Evolutionary conservation across 805 yeast genomes (phyloP), one percentile per base, ranked within the genome.

Genomic region (Candida quercuum): DNA sequence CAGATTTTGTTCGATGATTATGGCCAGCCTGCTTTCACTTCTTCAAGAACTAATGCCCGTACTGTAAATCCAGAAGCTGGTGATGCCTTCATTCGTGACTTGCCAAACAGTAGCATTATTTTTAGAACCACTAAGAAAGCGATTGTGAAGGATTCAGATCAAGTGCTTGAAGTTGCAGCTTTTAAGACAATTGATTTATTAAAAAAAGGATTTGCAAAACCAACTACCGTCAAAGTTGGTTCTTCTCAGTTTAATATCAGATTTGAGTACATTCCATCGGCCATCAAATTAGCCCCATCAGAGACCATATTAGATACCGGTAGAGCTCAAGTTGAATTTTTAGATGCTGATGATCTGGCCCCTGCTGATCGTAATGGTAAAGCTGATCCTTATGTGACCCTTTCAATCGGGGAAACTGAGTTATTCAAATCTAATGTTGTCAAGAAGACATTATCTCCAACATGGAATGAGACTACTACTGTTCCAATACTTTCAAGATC

Each of bases 221-320:
- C 85, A 7, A 52, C 66, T 15, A 53, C 57, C n/a, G 47, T 84
- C 20, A 59, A 59, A 3, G 48, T 81, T 23, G 65, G 66, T 29
- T 61, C 63, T 2, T 66, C 71, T 38, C 46, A 56, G 2, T 26
- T 83, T 21, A 57, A 53, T 22, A 54, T 81, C 10, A 74, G 73
- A 56, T 63, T 80, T 38, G 80, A 79, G 47, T 84, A 69, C 50
- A 63, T 72, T 41, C 93, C 94, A 26, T 58, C 82, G 4, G 64
- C 72, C 0, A 64, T 68, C 25, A 65, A 68, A 39, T 57, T 81
- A 39, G 74, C 78, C 20, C 69, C 73, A 11, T 60, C 72, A 17
- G 93, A 84, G 49, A 69, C 82, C 5, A 69, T 82, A 41, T 53
- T 67, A 41, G 91, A 85, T 54, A 82, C 86, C 18, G 94, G 94